A percentile compares a stretch with the other conserved stretches of the same genome.
phyloP scores from a whole-genome alignment of 768 basidiomycete genomes.

The Crassisporium funariophilum region DNA sequence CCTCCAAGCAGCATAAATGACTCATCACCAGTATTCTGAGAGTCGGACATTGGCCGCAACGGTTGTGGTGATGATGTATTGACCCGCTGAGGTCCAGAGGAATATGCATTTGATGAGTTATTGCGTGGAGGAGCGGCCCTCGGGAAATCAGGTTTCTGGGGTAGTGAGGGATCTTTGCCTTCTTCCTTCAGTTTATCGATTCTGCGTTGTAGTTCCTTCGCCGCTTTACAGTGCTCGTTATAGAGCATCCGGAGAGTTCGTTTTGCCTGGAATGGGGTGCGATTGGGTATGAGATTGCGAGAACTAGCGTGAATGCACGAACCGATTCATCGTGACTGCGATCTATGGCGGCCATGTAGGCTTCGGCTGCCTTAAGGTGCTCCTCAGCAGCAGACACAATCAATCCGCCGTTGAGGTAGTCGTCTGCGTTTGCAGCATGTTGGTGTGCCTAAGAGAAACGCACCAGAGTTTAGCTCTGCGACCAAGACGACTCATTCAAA shows the following conservation, averaged over 20 bases:
- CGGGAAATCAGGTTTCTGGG: slow-evolving; percentile 55
- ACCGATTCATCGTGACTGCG: slow-evolving; percentile 76
- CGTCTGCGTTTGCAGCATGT: slow-evolving; percentile 81
- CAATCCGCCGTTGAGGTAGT: slow-evolving; percentile 64
- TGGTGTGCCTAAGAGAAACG: slow-evolving; percentile 64
- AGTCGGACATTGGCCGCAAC: slow-evolving; percentile 49
- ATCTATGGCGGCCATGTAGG: slow-evolving; percentile 72
- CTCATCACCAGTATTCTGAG: slow-evolving; percentile 73
- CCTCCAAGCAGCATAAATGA: slow-evolving; percentile 86
- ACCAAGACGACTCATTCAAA: background rate
- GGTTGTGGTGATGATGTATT: slow-evolving; percentile 50
- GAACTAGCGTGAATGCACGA: slow-evolving; percentile 20
- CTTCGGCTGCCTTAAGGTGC: slow-evolving; percentile 74
- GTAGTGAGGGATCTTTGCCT: slow-evolving; percentile 73
- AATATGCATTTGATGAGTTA: slow-evolving; percentile 31
- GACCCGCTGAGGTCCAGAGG: slow-evolving; percentile 36
- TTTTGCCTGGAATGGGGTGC: slow-evolving; percentile 57
- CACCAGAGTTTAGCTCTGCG: slow-evolving; percentile 3
- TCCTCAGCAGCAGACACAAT: slow-evolving; percentile 75
- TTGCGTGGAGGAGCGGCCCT: slow-evolving; percentile 23
- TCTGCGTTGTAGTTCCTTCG: slow-evolving; percentile 69
- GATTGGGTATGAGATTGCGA: background rate
- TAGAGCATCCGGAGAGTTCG: slow-evolving; percentile 75
- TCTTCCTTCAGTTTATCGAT: slow-evolving; percentile 74
- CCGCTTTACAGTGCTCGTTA: slow-evolving; percentile 72